Evolutionary conservation across 345 rosid species (phyloP), one percentile per base, ranked within the genome.

Genomic region (Gossypium mustelinum): DNA sequence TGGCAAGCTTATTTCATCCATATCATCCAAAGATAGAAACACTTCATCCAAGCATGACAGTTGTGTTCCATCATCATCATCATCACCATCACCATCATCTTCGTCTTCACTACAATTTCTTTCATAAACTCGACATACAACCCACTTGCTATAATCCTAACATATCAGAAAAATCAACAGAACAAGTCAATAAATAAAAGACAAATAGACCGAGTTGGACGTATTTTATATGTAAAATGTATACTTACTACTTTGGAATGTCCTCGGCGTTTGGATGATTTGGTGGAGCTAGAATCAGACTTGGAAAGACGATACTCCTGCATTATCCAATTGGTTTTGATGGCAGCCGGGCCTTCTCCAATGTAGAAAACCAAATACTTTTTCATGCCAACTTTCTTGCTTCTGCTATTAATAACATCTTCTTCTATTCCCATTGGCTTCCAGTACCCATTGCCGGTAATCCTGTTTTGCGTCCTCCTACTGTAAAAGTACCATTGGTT

Each of bases 41-140:
- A 94, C 94, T 87, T 94, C 98, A 75, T 92, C 98, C 81, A 94
- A 84, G 78, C 97, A 90, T 16, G 98, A 94, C 17, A 94, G 94
- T 70, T 90, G 94, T 14, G 83, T 73, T 75, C 87, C 89, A 70
- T 84, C 88, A 9, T 83, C 93, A 0, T 78, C 86, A 2, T 86
- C 89, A 64, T 84, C 87, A 9, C 41, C 41, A 34, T 82, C 93
- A 0, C 41, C 41, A 34, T 82, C 93, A 0, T 78, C 86, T 25
- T 59, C 64, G 7, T 82, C 90, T 7, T 83, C 87, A 61, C 44
- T 13, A 27, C 79, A 80, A n/a, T 68, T 79, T 39, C 86, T 75
- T 78, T 94, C 95, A 48, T 87, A 88, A 56, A 94, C 98, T 75
- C 97, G 87, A 80, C 98, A 94, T 17, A 94, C 73, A 24, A 92